Conservation (phyloP, 176 grass and related monocot species). For the Triticum monococcum region DNA sequence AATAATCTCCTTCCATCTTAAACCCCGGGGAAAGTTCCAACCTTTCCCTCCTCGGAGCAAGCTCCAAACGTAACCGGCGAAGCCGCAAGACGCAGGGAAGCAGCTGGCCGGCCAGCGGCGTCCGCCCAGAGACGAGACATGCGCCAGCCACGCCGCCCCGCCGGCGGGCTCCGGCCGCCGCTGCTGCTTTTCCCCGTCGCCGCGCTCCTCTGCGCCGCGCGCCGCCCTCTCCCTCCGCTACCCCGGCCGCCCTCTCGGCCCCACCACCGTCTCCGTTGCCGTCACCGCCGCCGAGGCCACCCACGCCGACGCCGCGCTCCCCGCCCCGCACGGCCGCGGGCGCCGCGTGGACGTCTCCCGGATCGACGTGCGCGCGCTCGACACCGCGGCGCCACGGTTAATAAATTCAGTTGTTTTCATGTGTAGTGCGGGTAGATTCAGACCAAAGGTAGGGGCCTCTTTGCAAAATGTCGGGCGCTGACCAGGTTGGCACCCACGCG, state of each 20-base stretch:
- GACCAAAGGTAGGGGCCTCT: too few species aligned
- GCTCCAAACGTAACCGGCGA: conserved; percentile 3
- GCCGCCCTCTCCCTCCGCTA: conserved; percentile 39
- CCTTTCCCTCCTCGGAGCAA: conserved; percentile 34
- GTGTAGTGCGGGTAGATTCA: too few species aligned
- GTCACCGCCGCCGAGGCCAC: too few species aligned
- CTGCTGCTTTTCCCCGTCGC: conserved; percentile 24
- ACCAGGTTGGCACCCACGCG: too few species aligned
- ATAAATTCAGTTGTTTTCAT: too few species aligned
- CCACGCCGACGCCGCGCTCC: neutral
- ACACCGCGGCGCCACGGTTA: neutral
- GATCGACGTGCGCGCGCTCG: conserved; percentile 17
- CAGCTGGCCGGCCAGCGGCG: neutral
- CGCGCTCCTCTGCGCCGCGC: conserved; percentile 36
- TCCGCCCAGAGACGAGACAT: neutral
- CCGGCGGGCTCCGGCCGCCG: conserved; percentile 21
- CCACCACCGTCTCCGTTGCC: neutral
- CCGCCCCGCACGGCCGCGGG: neutral
- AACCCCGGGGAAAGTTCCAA: conserved; percentile 30
- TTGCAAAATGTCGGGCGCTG: too few species aligned
- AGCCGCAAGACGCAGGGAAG: neutral
- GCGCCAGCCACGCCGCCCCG: conserved; percentile 26
- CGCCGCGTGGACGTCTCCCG: neutral
- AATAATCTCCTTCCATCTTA: neutral
- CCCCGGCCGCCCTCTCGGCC: conserved; percentile 12